Conservation (phyloP, 1,139 yeast genomes). For the Yamadazyma trypodendri region DNA sequence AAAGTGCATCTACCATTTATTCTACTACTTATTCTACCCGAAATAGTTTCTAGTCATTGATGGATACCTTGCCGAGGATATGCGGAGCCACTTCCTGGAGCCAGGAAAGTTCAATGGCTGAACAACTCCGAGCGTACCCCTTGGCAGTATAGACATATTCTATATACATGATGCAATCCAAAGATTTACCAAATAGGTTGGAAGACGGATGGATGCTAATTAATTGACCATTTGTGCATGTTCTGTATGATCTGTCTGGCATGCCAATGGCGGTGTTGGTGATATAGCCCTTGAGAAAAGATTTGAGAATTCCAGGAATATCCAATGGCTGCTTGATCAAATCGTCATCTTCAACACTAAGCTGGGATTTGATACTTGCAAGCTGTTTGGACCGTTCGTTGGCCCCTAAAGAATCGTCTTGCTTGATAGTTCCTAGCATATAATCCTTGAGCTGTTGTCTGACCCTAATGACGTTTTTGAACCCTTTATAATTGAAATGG, state of each 20-base stretch:
- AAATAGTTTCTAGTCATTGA: constrained; percentile 15
- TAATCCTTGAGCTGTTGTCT: constrained; percentile 75
- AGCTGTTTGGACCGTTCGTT: constrained; percentile 29
- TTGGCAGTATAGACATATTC: constrained; percentile 92
- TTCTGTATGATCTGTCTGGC: constrained; percentile 92
- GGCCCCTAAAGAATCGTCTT: constrained; percentile 32
- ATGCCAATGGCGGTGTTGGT: constrained; percentile 89
- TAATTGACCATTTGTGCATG: constrained; percentile 75
- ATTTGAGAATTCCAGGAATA: constrained; percentile 62
- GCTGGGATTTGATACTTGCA: constrained; percentile 21
- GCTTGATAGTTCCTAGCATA: constrained; percentile 50
- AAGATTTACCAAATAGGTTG: constrained; percentile 71
- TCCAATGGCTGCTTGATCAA: constrained; percentile 37
- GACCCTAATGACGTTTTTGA: constrained; percentile 73
- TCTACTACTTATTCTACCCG: too few species aligned
- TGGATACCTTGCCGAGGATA: constrained; percentile 40
- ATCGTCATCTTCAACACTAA: constrained; percentile 23
- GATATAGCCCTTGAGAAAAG: constrained; percentile 79
- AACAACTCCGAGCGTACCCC: constrained; percentile 88
- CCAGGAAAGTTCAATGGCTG: constrained; percentile 85
- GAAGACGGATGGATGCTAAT: constrained; percentile 93
- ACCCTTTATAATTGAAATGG: constrained; percentile 74
- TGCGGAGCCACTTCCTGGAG: constrained; percentile 81
- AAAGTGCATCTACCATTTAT: neutral
- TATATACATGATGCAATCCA: constrained; percentile 89